Conservation (phyloP, 305 asterid species). For the Euphrasia arctica region DNA sequence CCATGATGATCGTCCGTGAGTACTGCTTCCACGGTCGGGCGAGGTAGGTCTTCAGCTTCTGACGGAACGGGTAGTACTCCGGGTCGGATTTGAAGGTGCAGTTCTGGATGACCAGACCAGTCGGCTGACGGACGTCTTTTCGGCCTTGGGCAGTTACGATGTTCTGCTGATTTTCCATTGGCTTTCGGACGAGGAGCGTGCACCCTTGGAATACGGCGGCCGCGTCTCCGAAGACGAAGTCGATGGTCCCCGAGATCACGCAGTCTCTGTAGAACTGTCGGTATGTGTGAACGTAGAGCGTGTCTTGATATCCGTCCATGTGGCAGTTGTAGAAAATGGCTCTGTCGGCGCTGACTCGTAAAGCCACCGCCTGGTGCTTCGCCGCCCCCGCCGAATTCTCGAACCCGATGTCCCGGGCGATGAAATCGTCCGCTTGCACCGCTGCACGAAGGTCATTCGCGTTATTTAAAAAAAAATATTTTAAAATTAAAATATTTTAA, state of each 20-base stretch:
- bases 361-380: constrained; percentile 82
- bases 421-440: constrained; percentile 61
- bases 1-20: constrained; percentile 68
- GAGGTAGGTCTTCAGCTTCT: constrained; percentile 45
- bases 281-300: constrained; percentile 66
- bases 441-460: constrained; percentile 26
- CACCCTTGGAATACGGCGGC: constrained; percentile 72
- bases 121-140: constrained; percentile 59
- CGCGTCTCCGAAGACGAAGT: constrained; percentile 67
- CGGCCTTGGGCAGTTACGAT: constrained; percentile 79
- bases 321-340: constrained; percentile 63
- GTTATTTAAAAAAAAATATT: not conserved
- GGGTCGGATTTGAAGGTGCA: constrained; percentile 62
- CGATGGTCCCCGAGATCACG: constrained; percentile 68
- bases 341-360: constrained; percentile 64
- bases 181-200: constrained; percentile 56
- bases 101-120: constrained; percentile 63
- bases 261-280: constrained; percentile 78
- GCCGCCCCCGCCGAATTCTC: constrained; percentile 68
- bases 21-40: constrained; percentile 79
- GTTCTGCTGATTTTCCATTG: constrained; percentile 48
- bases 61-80: constrained; percentile 32
- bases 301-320: constrained; percentile 76
- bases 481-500: too few relatives aligned
- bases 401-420: constrained; percentile 63